Percentiles rank a stretch among this genome's conserved stretches.
Evolutionary conservation across 78 protist species (phyloP).

Genomic region (Dictyostelium discoideum): dicty_2.7 NC_007088.5:3702501-3703000

Average conservation of each 20-base stretch:
- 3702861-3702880: slow-evolving; percentile 58
- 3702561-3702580: slow-evolving; percentile 61
- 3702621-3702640: slow-evolving; percentile 24
- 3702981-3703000: slow-evolving; percentile 1
- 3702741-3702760: slow-evolving; percentile 50
- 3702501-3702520: slow-evolving; percentile 7
- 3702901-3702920: background rate
- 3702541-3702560: slow-evolving; percentile 25
- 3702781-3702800: slow-evolving; percentile 2
- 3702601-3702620: slow-evolving; percentile 24
- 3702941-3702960: background rate
- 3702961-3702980: slow-evolving; percentile 70
- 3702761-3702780: slow-evolving; percentile 11
- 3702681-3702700: slow-evolving; percentile 44
- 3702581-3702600: slow-evolving; percentile 42
- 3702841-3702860: slow-evolving; percentile 7
- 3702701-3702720: slow-evolving; percentile 9
- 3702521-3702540: background rate
- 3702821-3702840: slow-evolving; percentile 16
- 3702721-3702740: slow-evolving; percentile 42
- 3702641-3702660: slow-evolving; percentile 48
- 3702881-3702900: slow-evolving; percentile 6
- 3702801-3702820: slow-evolving; percentile 70
- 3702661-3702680: slow-evolving; percentile 30
- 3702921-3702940: background rate